Evolutionary conservation across 2,329 filamentous ascomycete genomes (phyloP).

Genomic region (Xylaria sp.): DNA sequence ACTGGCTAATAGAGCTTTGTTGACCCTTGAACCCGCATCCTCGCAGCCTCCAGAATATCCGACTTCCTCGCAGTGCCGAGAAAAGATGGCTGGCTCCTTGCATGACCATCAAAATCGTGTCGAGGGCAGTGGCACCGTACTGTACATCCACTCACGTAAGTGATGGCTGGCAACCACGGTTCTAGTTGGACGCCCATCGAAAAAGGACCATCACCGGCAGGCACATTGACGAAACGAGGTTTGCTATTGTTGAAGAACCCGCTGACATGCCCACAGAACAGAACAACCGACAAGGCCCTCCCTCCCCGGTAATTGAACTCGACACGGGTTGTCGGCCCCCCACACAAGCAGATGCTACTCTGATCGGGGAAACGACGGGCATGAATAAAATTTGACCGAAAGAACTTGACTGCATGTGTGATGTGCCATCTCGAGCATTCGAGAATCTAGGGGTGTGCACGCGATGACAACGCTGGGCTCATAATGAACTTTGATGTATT

Average conservation of each 20-base stretch:
- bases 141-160: neutral
- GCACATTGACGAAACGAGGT: neutral
- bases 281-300: slow-evolving; percentile 4
- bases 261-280: slow-evolving; percentile 14
- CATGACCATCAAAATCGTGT: slow-evolving; percentile 18
- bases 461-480: neutral
- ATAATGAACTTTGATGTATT: slow-evolving; percentile 9
- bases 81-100: slow-evolving; percentile 21
- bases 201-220: slow-evolving; percentile 7
- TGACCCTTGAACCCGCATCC: neutral
- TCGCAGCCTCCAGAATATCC: neutral
- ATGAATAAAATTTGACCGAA: slow-evolving; percentile 26
- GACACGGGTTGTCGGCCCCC: neutral
- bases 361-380: slow-evolving; percentile 21
- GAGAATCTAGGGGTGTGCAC: neutral
- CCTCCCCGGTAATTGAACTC: slow-evolving; percentile 18
- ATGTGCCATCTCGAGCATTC: neutral
- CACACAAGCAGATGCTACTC: neutral
- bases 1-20: neutral
- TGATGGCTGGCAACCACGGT: slow-evolving; percentile 2
- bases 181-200: slow-evolving; percentile 5
- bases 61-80: slow-evolving; percentile 18
- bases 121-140: neutral
- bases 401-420: slow-evolving; percentile 1
- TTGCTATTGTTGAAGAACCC: neutral